Evolutionary conservation across 768 basidiomycete species (phyloP), one percentile per base, ranked within the genome.

Genomic region (Agaricus blazei): DNA sequence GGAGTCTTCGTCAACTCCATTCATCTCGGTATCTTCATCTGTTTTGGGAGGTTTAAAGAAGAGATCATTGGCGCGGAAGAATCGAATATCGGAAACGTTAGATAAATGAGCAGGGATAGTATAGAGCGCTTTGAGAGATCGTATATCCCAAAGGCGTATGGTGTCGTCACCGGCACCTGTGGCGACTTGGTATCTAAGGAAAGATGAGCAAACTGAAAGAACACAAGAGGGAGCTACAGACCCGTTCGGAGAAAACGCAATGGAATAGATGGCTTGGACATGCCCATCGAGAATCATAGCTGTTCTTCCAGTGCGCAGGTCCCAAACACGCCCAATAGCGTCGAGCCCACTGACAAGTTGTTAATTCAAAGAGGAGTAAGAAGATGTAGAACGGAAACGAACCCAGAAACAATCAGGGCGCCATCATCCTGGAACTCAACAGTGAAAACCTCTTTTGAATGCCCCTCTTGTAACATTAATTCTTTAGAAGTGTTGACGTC

Each of bases 231-330:
- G 73, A 68, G 64, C 88, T 58, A 14, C 40, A 19, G 66, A 96
- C 93, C 96, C 93, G 64, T 95, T 98, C 4, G 96, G 95, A 29
- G 94, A 94, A 71, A 98, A 99, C 53, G 84, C 87, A 59, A 95
- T 87, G 4, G 90, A 76, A 58, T 92, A 88, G 59, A 99, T 93
- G 58, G 91, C 87, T 70, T 96, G 87, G 2, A 95, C 88, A 60
- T 99, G 97, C 1, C 97, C 97, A 60, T 98, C 96, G 36, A 99
- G 82, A 3, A 98, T 93, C 94, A 98, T 97, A 0, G 94, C 93
- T 1, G 96, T 98, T 63, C 91, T 78, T 6, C 97, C 97, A 12
- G 94, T 95, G 46, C 97, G 83, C 19, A 96, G 67, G 70, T 99
- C 97, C 97, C 97, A 99, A 3, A 98, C 89, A 31, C 97, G 86